These are phyloP conservation scores for Vaccinium corymbosum DNA, from an alignment of 148 eudicot genomes.

Conservation along the genomic window DNA sequence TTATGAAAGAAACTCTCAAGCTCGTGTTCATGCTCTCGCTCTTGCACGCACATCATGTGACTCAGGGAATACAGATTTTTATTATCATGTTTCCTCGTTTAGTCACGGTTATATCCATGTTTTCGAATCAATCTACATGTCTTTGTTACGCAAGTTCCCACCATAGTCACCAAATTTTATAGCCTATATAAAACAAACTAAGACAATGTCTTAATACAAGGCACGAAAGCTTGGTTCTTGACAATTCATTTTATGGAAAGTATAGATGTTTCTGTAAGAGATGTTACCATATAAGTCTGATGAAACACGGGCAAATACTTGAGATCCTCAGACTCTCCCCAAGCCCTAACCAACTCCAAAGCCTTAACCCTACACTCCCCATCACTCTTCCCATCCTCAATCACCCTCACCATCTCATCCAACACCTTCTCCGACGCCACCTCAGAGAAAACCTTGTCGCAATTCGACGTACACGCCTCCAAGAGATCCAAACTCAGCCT, in stretches of 20 bases:
- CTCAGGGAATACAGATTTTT: background rate
- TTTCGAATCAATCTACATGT: too few species aligned
- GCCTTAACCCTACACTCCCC: constrained; percentile 48
- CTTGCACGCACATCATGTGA: background rate
- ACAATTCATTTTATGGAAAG: too few species aligned
- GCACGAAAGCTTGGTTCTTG: too few species aligned
- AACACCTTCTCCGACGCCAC: constrained; percentile 87
- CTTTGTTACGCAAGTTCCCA: too few species aligned
- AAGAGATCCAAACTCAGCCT: constrained; percentile 60
- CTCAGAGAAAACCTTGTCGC: constrained; percentile 91
- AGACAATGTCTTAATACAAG: too few species aligned
- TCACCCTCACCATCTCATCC: constrained; percentile 80
- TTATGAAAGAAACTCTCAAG: too few species aligned
- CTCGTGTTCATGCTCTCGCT: too few species aligned
- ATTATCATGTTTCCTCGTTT: too few species aligned
- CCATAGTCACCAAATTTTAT: too few species aligned
- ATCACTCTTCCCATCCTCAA: constrained; percentile 54
- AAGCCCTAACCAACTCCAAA: constrained; percentile 76
- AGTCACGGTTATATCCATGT: too few species aligned
- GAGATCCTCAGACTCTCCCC: constrained; percentile 90
- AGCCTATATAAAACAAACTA: too few species aligned
- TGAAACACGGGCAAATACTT: constrained; percentile 81
- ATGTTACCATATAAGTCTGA: constrained; percentile 70
- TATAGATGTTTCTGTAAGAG: background rate
- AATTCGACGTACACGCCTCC: constrained; percentile 72